A percentile compares a stretch with the other conserved stretches of the same genome.
These are phyloP conservation scores for Fusarium sp. DNA, from an alignment of 2,329 filamentous ascomycete genomes.

Conservation along the genomic window DNA sequence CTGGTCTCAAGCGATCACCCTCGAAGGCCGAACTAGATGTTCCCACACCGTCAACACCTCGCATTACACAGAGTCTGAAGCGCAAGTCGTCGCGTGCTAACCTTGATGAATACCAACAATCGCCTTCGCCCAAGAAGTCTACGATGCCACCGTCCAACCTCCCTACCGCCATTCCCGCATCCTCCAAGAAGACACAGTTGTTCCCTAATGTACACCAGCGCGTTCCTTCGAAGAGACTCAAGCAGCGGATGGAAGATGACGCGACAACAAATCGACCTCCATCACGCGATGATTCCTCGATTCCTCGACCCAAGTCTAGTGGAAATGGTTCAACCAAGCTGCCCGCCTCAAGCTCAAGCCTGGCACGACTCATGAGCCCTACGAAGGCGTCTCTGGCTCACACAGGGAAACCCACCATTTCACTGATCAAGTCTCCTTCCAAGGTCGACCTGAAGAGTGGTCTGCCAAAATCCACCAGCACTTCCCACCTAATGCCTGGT, in stretches of 20 bases:
- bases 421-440: constrained; percentile 54
- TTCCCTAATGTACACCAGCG: constrained; percentile 37
- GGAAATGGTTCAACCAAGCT: constrained; percentile 42
- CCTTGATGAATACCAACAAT: constrained; percentile 47
- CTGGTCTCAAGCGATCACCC: constrained; percentile 62
- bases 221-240: constrained; percentile 74
- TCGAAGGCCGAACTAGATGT: constrained; percentile 66
- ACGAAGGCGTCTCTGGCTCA: constrained; percentile 74
- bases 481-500: constrained; percentile 51
- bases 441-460: constrained; percentile 55
- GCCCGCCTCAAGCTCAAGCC: constrained; percentile 59
- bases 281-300: constrained; percentile 62
- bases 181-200: constrained; percentile 23
- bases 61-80: constrained; percentile 51
- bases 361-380: constrained; percentile 75
- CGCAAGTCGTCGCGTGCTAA: constrained; percentile 46
- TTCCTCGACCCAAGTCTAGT: constrained; percentile 59
- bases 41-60: constrained; percentile 55
- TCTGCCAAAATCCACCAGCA: constrained; percentile 64
- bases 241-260: constrained; percentile 75
- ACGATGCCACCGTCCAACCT: constrained; percentile 37
- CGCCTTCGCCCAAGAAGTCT: constrained; percentile 44
- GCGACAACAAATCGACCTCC: constrained; percentile 71
- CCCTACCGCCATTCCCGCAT: constrained; percentile 34
- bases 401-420: constrained; percentile 44